phyloP scores from a whole-genome alignment of 257 asterid species.

The Fraxinus americana region DNA sequence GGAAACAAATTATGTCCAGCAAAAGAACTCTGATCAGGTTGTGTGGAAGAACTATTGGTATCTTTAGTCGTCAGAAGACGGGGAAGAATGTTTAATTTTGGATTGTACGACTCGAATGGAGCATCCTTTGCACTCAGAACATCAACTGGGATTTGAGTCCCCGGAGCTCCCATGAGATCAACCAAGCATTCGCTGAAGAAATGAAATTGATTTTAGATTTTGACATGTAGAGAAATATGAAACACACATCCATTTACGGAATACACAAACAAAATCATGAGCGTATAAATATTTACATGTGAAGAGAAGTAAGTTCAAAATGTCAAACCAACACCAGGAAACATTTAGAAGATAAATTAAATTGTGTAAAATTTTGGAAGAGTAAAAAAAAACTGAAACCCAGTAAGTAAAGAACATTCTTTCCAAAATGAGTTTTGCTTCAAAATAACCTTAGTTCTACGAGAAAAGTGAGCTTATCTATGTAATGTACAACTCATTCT shows the following conservation, averaged over 20 bases:
- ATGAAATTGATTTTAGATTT: conserved; percentile 40
- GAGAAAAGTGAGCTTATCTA: neutral
- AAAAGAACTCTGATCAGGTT: conserved; percentile 40
- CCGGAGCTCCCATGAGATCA: conserved; percentile 99
- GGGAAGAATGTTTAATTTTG: conserved; percentile 57
- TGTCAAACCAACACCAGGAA: neutral
- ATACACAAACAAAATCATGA: conserved; percentile 11
- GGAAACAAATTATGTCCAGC: conserved; percentile 39
- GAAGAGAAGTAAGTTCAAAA: neutral
- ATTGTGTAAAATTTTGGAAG: neutral
- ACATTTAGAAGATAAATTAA: neutral
- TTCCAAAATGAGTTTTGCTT: neutral
- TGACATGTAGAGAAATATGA: conserved; percentile 26
- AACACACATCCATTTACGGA: conserved; percentile 24
- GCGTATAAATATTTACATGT: neutral
- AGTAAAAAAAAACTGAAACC: neutral
- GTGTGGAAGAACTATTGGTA: conserved; percentile 38
- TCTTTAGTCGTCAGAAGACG: conserved; percentile 40
- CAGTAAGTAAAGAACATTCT: neutral
- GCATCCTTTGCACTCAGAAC: conserved; percentile 68
- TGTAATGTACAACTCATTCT: neutral
- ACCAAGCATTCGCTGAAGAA: conserved; percentile 89
- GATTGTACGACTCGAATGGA: conserved; percentile 52
- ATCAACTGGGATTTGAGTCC: conserved; percentile 94
- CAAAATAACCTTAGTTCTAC: neutral